Base-by-base conservation (phyloP, 129 eudicot species). In the Centrapalus pauciflorus region DNA sequence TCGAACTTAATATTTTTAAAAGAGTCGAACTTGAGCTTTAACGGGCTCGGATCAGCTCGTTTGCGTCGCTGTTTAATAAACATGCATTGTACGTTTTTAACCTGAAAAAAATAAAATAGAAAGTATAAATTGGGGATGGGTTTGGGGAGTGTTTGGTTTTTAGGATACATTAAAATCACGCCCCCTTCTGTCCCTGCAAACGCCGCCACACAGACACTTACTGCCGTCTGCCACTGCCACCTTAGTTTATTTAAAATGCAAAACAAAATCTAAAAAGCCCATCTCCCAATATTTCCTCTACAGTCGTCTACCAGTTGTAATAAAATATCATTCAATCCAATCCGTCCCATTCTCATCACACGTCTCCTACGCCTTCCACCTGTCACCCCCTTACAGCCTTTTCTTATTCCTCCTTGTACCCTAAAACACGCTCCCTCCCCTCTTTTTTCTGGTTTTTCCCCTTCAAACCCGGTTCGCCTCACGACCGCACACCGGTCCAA, bases 151-250 rank as follows among this genome's bases (percentile, higher is more conserved):
- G 66, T 73, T 73, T 55, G 59, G 72, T 32, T 54, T 41, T 79
- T 56, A 14, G 83, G 82, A 37, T 52, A 83, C 92, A 87, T 71
- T 76, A 80, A 87, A 86, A 71, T 81, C 84, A 77, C 81, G 67
- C 79, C 60, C 45, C 74, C n/a, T n/a, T n/a, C n/a, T n/a, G n/a
- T n/a, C n/a, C n/a, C 90, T 84, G 90, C 85, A 79, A 77, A 79
- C 90, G 97, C 97, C 97, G 97, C 96, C 97, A 79, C 72, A 69
- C 81, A 28, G 64, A 25, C 43, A 4, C 6, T 16, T 13, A 43
- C 82, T 75, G 74, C 41, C 55, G 74, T 38, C 40, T 67, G n/a
- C n/a, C 74, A 48, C 80, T 75, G 75, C 90, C 58, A 64, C 82
- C 79, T 80, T 80, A 61, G 77, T 88, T 84, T 70, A 83, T n/a